Base-by-base conservation (phyloP, 257 asterid genomes). In the Linaria vulgaris region DNA sequence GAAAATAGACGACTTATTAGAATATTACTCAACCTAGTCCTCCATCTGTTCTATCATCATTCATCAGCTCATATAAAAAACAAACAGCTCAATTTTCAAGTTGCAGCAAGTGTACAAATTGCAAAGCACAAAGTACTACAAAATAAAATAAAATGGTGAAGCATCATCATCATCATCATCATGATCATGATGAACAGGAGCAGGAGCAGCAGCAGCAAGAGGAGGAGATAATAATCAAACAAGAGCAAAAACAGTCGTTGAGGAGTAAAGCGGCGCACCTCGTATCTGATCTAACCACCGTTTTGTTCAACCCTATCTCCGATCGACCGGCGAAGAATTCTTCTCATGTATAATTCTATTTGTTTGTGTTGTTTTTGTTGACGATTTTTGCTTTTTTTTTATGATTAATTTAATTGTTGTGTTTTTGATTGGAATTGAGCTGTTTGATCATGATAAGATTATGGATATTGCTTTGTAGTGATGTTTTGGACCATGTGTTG, bases 261-360 rank as follows among this genome's bases (percentile, higher is more conserved):
- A 83, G 87, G 85, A 87, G 88, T 70, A 92, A 90, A 92, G 97
- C 99, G 38, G 89, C 74, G n/a, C 91, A 89, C 78, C 79, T 89
- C 71, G 96, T 92, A 17, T 87, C 97, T 72, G 97, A 87, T 85
- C 87, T 92, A 52, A 82, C 98, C 55, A 86, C 96, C 54, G 84
- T 85, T 69, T 76, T 87, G 46, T 86, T 89, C 72, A 89, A 83
- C 72, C 97, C 97, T 31, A 80, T 89, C 69, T 89, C 97, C 25
- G 96, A 92, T 75, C 89, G 85, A 76, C 83, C 94, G 70, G 69
- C 90, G 13, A 67, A 61, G 6, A 73, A 78, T 19, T 56, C 80
- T 48, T 51, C 79, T 37, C 76, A 75, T 61, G 97, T 89, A 75
- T 74, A 43, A 10, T 55, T 15, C 10, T 12, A 38, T 55, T 1